A percentile compares a stretch with the other conserved stretches of the same genome.
phyloP scores from a whole-genome alignment of 345 rosid genomes.

The Stellera chamaejasme region DNA sequence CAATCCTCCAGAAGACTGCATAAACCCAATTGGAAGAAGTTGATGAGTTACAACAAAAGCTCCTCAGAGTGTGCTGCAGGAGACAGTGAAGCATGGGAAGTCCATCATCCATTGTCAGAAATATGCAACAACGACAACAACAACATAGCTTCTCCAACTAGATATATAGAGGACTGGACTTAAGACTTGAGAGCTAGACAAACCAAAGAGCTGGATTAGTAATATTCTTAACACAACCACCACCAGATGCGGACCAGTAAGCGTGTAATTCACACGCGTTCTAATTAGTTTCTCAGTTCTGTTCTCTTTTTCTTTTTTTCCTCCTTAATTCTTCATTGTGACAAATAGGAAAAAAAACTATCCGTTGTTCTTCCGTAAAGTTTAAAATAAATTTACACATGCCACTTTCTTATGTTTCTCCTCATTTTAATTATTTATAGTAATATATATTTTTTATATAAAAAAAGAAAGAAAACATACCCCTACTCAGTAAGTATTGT shows the following conservation, averaged over 20 bases:
- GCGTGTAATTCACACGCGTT: slow-evolving; percentile 14
- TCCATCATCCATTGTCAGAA: slow-evolving; percentile 47
- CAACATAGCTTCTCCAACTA: slow-evolving; percentile 2
- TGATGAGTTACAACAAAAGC: slow-evolving; percentile 40
- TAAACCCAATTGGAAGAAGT: slow-evolving; percentile 65
- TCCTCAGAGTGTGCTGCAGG: slow-evolving; percentile 47
- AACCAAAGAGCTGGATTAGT: no score
- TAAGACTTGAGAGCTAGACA: slow-evolving; percentile 6
- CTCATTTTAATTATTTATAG: slow-evolving; percentile 7
- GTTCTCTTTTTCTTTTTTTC: no score
- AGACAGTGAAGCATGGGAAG: slow-evolving; percentile 61
- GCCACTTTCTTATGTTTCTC: background rate
- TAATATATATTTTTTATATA: slow-evolving; percentile 1
- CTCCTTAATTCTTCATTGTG: no score
- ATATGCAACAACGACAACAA: background rate
- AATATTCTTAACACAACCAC: background rate
- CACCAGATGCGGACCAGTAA: slow-evolving; percentile 15
- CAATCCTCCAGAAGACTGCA: slow-evolving; percentile 69
- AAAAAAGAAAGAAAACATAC: slow-evolving; percentile 12
- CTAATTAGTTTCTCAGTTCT: slow-evolving; percentile 5
- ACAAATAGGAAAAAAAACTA: no score
- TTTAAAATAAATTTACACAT: background rate
- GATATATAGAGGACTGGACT: slow-evolving; percentile 11
- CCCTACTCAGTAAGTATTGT: no score
- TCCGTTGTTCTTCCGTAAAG: no score